Conservation (phyloP, 208 protist genomes). For the Strigomonas galati region DNA sequence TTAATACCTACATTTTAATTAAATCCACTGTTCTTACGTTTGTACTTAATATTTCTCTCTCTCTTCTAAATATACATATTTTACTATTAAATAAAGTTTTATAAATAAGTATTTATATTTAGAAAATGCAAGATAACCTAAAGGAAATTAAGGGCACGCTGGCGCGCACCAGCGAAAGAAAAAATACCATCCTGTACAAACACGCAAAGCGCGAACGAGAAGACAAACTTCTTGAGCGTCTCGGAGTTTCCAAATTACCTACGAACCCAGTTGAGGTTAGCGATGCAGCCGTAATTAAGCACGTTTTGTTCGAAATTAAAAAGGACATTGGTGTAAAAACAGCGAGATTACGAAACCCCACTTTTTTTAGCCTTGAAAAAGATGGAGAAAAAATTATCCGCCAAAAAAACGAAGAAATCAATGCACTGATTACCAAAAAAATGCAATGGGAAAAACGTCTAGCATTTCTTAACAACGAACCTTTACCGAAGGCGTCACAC, state of each 20-base stretch:
- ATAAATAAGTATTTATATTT: too few species aligned
- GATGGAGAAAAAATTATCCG: conserved; percentile 71
- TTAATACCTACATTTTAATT: too few species aligned
- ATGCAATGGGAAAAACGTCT: conserved; percentile 62
- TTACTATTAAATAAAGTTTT: conserved; percentile 9
- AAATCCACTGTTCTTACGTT: too few species aligned
- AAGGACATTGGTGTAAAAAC: conserved; percentile 75
- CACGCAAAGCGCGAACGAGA: conserved; percentile 51
- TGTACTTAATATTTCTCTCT: too few species aligned
- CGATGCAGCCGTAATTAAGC: conserved; percentile 60
- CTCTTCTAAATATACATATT: too few species aligned
- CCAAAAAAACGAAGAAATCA: conserved; percentile 75
- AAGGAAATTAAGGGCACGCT: conserved; percentile 83
- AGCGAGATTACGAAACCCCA: conserved; percentile 47
- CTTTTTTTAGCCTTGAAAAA: conserved; percentile 60
- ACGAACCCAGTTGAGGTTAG: conserved; percentile 59
- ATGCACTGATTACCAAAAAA: conserved; percentile 58
- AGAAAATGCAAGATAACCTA: conserved; percentile 71
- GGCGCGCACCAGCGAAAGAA: conserved; percentile 68
- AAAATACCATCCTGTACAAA: conserved; percentile 83
- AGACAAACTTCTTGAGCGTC: conserved; percentile 48
- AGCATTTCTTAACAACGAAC: conserved; percentile 20
- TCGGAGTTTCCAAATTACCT: conserved; percentile 60
- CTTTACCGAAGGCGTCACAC: background rate
- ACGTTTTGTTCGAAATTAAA: conserved; percentile 61